Percentiles rank a stretch among this genome's conserved stretches.
phyloP scores from a whole-genome alignment of 148 eudicot genomes.

The Dysphania ambrosioides region DNA sequence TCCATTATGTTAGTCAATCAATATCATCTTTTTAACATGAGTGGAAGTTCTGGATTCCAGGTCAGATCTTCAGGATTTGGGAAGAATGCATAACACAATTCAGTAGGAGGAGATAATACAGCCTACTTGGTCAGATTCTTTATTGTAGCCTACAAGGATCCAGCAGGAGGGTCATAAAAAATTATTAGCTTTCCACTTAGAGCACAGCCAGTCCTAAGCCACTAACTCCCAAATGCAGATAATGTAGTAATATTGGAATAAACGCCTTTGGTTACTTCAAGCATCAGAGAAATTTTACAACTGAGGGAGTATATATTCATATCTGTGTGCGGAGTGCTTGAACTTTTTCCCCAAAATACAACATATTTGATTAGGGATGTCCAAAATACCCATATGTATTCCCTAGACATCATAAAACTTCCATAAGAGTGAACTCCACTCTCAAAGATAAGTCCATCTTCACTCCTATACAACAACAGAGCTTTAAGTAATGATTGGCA shows the following conservation, averaged over 20 bases:
- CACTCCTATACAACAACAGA: too few species aligned
- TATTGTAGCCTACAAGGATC: not conserved
- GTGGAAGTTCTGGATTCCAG: not conserved
- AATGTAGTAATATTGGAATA: not conserved
- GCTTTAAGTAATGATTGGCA: too few species aligned
- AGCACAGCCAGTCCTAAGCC: not conserved
- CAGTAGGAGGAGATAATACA: not conserved
- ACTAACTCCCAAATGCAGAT: not conserved
- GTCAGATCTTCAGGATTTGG: slow-evolving; percentile 4
- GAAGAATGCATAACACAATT: not conserved
- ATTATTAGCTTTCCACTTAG: not conserved
- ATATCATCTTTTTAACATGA: not conserved
- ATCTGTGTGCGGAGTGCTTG: too few species aligned
- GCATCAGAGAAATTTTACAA: not conserved
- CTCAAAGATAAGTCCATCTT: not conserved
- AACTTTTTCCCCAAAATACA: not conserved
- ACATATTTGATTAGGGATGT: not conserved
- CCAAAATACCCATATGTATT: not conserved
- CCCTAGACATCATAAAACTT: not conserved
- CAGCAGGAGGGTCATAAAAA: not conserved
- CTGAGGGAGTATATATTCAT: not conserved
- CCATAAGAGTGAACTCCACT: not conserved
- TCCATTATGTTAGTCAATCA: too few species aligned
- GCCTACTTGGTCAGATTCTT: not conserved
- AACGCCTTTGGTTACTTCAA: not conserved